Evolutionary conservation across 2,329 filamentous ascomycete genomes (phyloP), one percentile per base, ranked within the genome.

Genomic region (Orbilia brochopaga): DNA sequence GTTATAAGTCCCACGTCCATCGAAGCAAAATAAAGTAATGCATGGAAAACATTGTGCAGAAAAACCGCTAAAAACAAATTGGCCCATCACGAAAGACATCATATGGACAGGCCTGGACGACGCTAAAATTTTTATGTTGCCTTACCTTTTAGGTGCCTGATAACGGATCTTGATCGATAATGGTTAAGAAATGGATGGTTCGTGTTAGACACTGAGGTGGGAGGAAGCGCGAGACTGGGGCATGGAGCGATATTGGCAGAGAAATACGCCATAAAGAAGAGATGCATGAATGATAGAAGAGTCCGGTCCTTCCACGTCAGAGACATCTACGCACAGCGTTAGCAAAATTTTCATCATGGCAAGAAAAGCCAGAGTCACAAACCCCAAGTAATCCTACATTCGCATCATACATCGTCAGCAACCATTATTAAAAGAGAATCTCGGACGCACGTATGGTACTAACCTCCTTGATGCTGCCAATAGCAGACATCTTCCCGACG

Each of bases 401-500:
- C 6, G 27, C 35, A 17, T 13, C 2, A n/a, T 11, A 1, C 42
- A 21, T 19, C 24, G 27, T 63, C 15, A 57, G 27, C 21, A 40
- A 1, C 27, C 11, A 13, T 13, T 27, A 13, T 13, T 27, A 23
- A 21, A 21, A n/a, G 24, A 21, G 15, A 15, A n/a, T 35, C 52
- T 7, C 21, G 44, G 5, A n/a, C 30, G 7, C 23, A n/a, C 17
- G 37, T 11, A 19, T 24, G n/a, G 37, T 32, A 66, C 61, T 50
- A 62, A 75, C 75, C 74, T 89, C 93, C 81, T 96, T 96, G 82
- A 99, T 97, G 76, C 91, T 97, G 72, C 92, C 94, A 79, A 99
- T 96, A 40, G 93, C 94, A 85, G 90, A 97, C 86, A 99, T 96
- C 79, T 91, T 89, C 74, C 91, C 91, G 57, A 97, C 91, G 79